Evolutionary conservation across 2,329 filamentous ascomycete genomes (phyloP).

Genomic region (Apiospora kogelbergensis): DNA sequence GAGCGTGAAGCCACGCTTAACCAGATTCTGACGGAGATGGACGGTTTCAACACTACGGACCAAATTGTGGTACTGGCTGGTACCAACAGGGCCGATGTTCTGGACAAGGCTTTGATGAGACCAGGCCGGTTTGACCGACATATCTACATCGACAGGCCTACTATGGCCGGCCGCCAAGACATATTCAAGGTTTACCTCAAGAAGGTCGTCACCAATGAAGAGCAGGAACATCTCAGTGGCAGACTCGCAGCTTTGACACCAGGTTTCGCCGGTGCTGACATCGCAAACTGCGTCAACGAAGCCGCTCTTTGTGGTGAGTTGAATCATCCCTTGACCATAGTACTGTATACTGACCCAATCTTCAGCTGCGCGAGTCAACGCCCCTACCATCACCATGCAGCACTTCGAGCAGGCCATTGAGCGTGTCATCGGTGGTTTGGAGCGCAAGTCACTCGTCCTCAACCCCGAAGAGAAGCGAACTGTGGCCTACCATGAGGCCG

Average conservation of each 20-base stretch:
- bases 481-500: conserved; percentile 97
- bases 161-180: conserved; percentile 93
- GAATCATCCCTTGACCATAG: not conserved
- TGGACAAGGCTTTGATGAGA: conserved; percentile 94
- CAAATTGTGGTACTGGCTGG: conserved; percentile 96
- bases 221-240: conserved; percentile 83
- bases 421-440: conserved; percentile 91
- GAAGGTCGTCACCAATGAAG: conserved; percentile 92
- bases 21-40: conserved; percentile 98
- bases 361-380: conserved; percentile 78
- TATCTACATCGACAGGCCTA: conserved; percentile 91
- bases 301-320: conserved; percentile 90
- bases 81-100: conserved; percentile 91
- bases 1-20: conserved; percentile 96
- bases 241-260: conserved; percentile 90
- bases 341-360: conserved; percentile 38
- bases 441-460: conserved; percentile 95
- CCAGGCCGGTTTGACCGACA: conserved; percentile 96
- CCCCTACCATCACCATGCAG: conserved; percentile 77
- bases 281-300: conserved; percentile 98
- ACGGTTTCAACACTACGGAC: conserved; percentile 95
- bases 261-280: conserved; percentile 96
- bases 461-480: conserved; percentile 92
- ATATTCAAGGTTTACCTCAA: conserved; percentile 94
- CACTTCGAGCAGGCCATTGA: conserved; percentile 99